Evolutionary conservation across 2,329 filamentous ascomycete genomes (phyloP), one percentile per base, ranked within the genome.

Genomic region (Leptosphaerulina australis): DNA sequence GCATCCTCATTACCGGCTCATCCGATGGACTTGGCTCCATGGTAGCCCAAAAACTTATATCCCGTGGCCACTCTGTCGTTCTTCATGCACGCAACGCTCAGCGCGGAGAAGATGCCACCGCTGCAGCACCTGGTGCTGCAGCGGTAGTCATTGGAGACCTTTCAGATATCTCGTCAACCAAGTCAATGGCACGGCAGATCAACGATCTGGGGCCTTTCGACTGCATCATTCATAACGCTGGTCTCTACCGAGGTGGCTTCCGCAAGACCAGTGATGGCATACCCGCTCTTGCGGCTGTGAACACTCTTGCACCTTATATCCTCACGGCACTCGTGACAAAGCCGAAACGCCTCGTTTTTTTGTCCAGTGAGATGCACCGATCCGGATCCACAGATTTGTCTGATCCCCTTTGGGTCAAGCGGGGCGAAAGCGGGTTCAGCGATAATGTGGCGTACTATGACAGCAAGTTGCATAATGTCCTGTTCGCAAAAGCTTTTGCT

Each of bases 141-240:
- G 74, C 72, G 2, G 77, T 82, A 2, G 71, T 85, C 2, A 68
- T 81, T 8, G 81, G 74, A 21, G 83, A 86, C 63, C 70, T 85
- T 1, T 73, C 77, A 18, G 81, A 73, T 37, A 70, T 83, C 31
- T 60, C 75, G 5, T 78, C 81, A 39, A 81, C 74, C 3, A 82
- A 81, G 52, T 64, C 67, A 2, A 72, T 86, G 2, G 82, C 83
- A 1, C 63, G 70, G 9, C 72, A 82, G 43, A 77, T 80, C 43
- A 81, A 82, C 64, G 68, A 70, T 28, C 66, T 74, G 1, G 79
- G 79, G 0, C 70, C 74, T 0, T 84, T 81, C 60, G 83, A 85
- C 60, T 74, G 75, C 18, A 72, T 85, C 11, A 74, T 85, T 14
- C 82, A 85, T 71, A 85, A 85, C 53, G 83, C 83, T 0, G 82